Conservation (phyloP, 345 rosid genomes). For the Noccaea bulbosa region DNA sequence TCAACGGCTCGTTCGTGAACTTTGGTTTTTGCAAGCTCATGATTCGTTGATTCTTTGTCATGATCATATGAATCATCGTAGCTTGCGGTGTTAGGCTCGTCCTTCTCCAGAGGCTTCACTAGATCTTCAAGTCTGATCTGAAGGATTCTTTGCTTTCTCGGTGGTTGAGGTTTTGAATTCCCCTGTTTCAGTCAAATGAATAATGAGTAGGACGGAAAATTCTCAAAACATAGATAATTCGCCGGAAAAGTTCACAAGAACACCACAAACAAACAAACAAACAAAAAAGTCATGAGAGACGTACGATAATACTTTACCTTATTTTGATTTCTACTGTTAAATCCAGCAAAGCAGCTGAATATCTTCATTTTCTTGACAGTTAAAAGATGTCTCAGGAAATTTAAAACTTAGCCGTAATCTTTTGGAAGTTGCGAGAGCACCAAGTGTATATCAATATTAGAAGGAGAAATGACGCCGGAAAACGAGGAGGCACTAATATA, state of each 20-base stretch:
- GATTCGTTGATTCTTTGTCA: conserved; percentile 39
- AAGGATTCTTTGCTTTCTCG: conserved; percentile 47
- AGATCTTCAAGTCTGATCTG: conserved; percentile 60
- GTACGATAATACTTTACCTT: conserved; percentile 42
- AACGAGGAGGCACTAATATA: conserved; percentile 47
- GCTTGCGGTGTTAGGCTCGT: neutral
- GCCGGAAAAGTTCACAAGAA: neutral
- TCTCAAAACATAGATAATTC: neutral
- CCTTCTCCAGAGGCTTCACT: conserved; percentile 56
- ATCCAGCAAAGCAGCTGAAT: conserved; percentile 52
- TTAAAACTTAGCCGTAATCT: too few relatives aligned
- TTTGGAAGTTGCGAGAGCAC: conserved; percentile 53
- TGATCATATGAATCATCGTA: conserved; percentile 46
- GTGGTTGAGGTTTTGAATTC: conserved; percentile 36
- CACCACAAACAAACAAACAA: too few relatives aligned
- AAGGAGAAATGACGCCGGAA: conserved; percentile 45
- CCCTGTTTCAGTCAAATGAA: conserved; percentile 41
- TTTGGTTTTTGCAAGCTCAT: conserved; percentile 37
- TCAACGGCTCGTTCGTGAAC: conserved; percentile 47
- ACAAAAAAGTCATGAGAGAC: neutral
- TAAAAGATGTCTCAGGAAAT: too few relatives aligned
- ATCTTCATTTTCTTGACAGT: conserved; percentile 48
- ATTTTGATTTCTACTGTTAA: conserved; percentile 47
- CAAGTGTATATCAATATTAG: conserved; percentile 30
- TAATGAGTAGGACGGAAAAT: neutral